Evolutionary conservation across 2,329 filamentous ascomycete genomes (phyloP).

Genomic region (Talaromyces sp.): DNA sequence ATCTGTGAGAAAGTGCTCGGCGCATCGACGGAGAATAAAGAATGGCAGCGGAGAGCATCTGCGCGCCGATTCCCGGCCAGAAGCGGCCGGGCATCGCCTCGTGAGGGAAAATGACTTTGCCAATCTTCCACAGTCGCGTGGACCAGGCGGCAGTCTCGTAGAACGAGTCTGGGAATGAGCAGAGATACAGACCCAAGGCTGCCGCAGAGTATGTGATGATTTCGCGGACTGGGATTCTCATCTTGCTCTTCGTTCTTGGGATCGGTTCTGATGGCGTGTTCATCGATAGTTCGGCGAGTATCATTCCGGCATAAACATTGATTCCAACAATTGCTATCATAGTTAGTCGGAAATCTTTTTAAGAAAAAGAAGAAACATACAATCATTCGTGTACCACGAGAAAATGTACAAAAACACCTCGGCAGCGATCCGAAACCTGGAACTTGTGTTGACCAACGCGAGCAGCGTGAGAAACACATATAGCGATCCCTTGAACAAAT

Average conservation of each 20-base stretch:
- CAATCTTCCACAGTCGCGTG: slow-evolving; percentile 15
- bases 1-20: slow-evolving; percentile 48
- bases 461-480: slow-evolving; percentile 51
- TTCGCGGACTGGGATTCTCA: neutral
- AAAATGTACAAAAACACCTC: slow-evolving; percentile 47
- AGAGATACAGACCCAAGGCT: slow-evolving; percentile 51
- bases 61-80: slow-evolving; percentile 47
- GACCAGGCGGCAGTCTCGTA: slow-evolving; percentile 54
- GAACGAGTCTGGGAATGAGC: slow-evolving; percentile 56
- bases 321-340: slow-evolving; percentile 43
- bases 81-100: slow-evolving; percentile 47
- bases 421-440: slow-evolving; percentile 46
- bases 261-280: slow-evolving; percentile 40
- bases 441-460: slow-evolving; percentile 46
- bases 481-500: slow-evolving; percentile 52
- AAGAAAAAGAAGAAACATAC: neutral
- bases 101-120: slow-evolving; percentile 19
- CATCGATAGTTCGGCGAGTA: slow-evolving; percentile 54
- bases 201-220: slow-evolving; percentile 29
- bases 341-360: neutral
- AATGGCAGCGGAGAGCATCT: slow-evolving; percentile 47
- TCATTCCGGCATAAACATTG: slow-evolving; percentile 59
- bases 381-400: slow-evolving; percentile 21
- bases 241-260: neutral
- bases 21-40: slow-evolving; percentile 51